Conservation (phyloP, 2,329 filamentous ascomycete genomes). For the Fusarium secorum region DNA sequence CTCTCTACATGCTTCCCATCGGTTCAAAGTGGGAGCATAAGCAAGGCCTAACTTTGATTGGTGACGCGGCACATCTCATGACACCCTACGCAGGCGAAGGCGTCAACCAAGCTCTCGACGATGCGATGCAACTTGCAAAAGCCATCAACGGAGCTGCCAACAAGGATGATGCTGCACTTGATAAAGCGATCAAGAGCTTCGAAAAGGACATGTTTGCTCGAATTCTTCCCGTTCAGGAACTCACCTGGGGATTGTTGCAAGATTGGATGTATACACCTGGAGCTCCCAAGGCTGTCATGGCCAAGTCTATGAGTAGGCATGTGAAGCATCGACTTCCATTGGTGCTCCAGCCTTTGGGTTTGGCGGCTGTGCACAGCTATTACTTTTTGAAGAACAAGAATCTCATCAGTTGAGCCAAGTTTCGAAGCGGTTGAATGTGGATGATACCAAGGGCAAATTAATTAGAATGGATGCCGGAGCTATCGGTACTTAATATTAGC, state of each 20-base stretch:
- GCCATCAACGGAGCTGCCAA: constrained; percentile 48
- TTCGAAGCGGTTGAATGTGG: not conserved
- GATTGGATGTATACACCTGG: constrained; percentile 58
- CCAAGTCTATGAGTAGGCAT: constrained; percentile 46
- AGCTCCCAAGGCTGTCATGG: constrained; percentile 54
- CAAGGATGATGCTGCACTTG: constrained; percentile 40
- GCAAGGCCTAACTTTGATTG: constrained; percentile 61
- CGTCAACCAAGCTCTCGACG: constrained; percentile 65
- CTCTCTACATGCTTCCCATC: constrained; percentile 62
- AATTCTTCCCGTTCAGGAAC: constrained; percentile 48
- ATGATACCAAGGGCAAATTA: not conserved
- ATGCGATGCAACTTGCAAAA: constrained; percentile 58
- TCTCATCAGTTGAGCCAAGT: constrained; percentile 6
- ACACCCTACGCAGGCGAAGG: constrained; percentile 66
- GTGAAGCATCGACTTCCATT: constrained; percentile 44
- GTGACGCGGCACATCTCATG: constrained; percentile 69
- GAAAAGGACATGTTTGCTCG: constrained; percentile 52
- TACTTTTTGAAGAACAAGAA: constrained; percentile 37
- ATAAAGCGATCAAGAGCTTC: constrained; percentile 46
- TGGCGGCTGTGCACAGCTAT: constrained; percentile 42
- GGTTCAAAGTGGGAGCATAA: constrained; percentile 57
- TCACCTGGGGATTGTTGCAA: constrained; percentile 56
- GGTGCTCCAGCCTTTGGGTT: constrained; percentile 44
- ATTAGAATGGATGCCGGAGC: not conserved
- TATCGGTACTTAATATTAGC: not conserved